Base-by-base conservation (phyloP, 768 basidiomycete species). In the Amanita exitialis region DNA sequence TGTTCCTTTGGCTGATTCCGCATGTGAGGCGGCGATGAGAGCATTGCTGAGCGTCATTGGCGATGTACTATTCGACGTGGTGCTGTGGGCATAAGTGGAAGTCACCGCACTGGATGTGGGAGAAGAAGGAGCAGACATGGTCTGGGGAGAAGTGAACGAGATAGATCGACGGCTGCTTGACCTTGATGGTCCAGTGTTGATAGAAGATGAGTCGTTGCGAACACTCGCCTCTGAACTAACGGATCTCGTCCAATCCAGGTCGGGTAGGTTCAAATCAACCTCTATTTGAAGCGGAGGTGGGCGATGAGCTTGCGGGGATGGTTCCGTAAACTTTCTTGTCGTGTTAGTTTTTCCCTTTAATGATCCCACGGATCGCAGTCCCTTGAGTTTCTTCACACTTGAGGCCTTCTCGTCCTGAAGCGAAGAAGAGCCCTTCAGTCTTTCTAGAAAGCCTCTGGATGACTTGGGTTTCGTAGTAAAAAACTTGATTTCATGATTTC, bases 11-110 rank as follows among this genome's bases (percentile, higher is more conserved):
- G 91, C 79, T 4, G 91, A 92, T 63, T 98, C 95, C 2, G 94
- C 86, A 63, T 99, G 94, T 1, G 92, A 94, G 0, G 95, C 95
- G 20, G 90, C 90, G 38, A 94, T 82, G 28, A 99, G 75, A 2
- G 92, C 92, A 53, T 87, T 91, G 32, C 85, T 90, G n/a, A 97
- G 74, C 2, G 83, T 76, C 12, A 78, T 82, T 56, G 89, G 86
- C 59, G 78, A 78, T 23, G 69, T 62, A 52, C 60, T 72, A 20
- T 62, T 65, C n/a, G 68, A 61, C 10, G 59, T 61, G 54, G 57
- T 56, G 51, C 56, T 58, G 23, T 65, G 59, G 45, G 62, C 59
- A 56, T 64, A 69, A 15, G 67, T 66, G 6, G 71, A 62, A 49
- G 66, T 64, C 54, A 66, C 62, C 37, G 69, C 62, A 55, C 75